Conservation (phyloP, 768 basidiomycete genomes). For the Tricholoma flavovirens region DNA sequence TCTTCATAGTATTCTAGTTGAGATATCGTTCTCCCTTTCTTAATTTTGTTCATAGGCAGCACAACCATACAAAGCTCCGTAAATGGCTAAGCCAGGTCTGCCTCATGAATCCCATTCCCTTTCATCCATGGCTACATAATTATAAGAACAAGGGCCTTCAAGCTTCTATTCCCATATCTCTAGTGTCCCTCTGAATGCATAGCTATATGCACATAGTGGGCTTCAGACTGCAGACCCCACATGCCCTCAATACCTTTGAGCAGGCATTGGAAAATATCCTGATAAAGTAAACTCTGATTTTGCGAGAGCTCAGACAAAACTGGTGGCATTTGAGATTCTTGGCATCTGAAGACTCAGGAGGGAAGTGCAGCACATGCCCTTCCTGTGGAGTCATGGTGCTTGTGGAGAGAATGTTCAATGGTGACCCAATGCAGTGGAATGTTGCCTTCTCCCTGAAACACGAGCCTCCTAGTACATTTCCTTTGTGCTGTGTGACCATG, state of each 20-base stretch:
- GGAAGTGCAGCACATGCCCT: slow-evolving; percentile 11
- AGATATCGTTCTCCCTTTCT: too few relatives aligned
- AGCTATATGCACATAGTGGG: slow-evolving; percentile 15
- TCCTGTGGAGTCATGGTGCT: slow-evolving; percentile 10
- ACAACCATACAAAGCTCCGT: too few relatives aligned
- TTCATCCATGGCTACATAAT: background rate
- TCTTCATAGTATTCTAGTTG: too few relatives aligned
- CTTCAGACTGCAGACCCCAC: slow-evolving; percentile 8
- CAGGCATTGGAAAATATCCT: slow-evolving; percentile 14
- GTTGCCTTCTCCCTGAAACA: background rate
- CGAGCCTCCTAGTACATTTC: slow-evolving; percentile 2
- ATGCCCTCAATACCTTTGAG: slow-evolving; percentile 13
- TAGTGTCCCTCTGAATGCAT: slow-evolving; percentile 4
- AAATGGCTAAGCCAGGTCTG: too few relatives aligned
- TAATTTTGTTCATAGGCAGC: too few relatives aligned
- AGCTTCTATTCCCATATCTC: background rate
- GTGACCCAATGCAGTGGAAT: slow-evolving; percentile 1
- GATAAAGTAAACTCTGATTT: slow-evolving; percentile 8
- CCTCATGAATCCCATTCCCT: background rate
- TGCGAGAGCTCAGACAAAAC: slow-evolving; percentile 10
- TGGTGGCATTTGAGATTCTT: slow-evolving; percentile 15
- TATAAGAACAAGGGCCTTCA: background rate
- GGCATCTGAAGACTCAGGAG: slow-evolving; percentile 4
- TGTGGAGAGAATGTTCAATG: slow-evolving; percentile 9
- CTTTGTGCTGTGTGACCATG: background rate